Conservation (phyloP, 2,329 filamentous ascomycete genomes). For the Microsporum canis region DNA sequence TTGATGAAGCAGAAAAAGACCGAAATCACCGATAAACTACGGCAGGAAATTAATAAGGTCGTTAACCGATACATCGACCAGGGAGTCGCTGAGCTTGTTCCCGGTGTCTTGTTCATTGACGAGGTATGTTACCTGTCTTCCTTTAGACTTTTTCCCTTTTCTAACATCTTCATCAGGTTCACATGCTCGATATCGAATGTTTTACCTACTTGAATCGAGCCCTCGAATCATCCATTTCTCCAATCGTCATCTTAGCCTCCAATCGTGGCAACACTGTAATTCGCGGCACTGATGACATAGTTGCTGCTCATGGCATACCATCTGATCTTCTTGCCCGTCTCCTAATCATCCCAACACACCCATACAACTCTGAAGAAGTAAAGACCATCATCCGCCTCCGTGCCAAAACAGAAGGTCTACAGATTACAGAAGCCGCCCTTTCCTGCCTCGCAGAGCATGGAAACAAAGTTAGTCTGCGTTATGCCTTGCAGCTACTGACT, state of each 20-base stretch:
- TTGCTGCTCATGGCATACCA: conserved; percentile 85
- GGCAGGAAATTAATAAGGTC: conserved; percentile 96
- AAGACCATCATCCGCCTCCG: conserved; percentile 82
- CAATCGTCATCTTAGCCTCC: conserved; percentile 93
- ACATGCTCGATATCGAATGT: conserved; percentile 99
- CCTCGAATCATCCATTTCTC: conserved; percentile 87
- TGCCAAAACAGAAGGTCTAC: conserved; percentile 67
- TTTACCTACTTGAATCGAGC: conserved; percentile 98
- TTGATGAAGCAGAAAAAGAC: conserved; percentile 99
- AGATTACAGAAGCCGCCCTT: conserved; percentile 68
- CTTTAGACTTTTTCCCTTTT: neutral
- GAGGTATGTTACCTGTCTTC: conserved; percentile 50
- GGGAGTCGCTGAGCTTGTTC: conserved; percentile 94
- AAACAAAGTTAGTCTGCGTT: conserved; percentile 78
- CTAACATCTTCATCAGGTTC: conserved; percentile 49
- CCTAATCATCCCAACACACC: conserved; percentile 88
- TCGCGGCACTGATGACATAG: conserved; percentile 66
- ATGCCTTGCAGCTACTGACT: conserved; percentile 83
- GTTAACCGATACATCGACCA: conserved; percentile 99
- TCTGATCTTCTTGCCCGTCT: conserved; percentile 86
- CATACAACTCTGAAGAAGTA: conserved; percentile 81
- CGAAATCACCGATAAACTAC: conserved; percentile 95
- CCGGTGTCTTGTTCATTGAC: conserved; percentile 95
- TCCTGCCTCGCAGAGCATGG: conserved; percentile 80
- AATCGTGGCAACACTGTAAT: conserved; percentile 92